Conservation (phyloP, 2,329 filamentous ascomycete species). For the Mycosphaerella arachidis region DNA sequence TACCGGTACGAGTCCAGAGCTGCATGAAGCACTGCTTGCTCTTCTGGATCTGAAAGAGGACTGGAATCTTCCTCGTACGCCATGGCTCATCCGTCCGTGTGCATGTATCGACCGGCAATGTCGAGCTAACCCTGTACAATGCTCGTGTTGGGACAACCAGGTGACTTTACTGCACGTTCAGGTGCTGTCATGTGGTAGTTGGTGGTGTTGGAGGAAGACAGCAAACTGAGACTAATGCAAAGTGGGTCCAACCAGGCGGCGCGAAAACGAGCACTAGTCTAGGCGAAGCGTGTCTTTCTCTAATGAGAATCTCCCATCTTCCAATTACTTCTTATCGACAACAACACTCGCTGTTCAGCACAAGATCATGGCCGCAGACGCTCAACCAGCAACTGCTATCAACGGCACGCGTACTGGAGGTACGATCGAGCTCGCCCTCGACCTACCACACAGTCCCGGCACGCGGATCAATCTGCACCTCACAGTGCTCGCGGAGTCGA, state of each 20-base stretch:
- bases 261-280: no score
- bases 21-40: slow-evolving; percentile 72
- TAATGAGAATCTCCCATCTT: background rate
- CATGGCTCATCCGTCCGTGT: background rate
- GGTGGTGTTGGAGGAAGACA: background rate
- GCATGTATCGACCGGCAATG: background rate
- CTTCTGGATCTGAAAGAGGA: slow-evolving; percentile 69
- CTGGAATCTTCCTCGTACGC: slow-evolving; percentile 47
- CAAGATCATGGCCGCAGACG: slow-evolving; percentile 21
- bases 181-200: background rate
- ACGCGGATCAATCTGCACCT: slow-evolving; percentile 58
- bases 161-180: no score
- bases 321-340: background rate
- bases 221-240: background rate
- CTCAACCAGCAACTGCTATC: slow-evolving; percentile 5
- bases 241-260: no score
- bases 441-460: slow-evolving; percentile 53
- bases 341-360: background rate
- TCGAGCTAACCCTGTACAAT: background rate
- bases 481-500: slow-evolving; percentile 49
- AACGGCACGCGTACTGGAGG: slow-evolving; percentile 33
- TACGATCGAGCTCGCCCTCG: slow-evolving; percentile 53
- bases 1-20: slow-evolving; percentile 88
- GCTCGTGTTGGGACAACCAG: no score
- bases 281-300: background rate